Percentiles rank a stretch among this genome's conserved stretches.
Conservation (phyloP, 257 asterid genomes). For the Ocimum tenuiflorum region DNA sequence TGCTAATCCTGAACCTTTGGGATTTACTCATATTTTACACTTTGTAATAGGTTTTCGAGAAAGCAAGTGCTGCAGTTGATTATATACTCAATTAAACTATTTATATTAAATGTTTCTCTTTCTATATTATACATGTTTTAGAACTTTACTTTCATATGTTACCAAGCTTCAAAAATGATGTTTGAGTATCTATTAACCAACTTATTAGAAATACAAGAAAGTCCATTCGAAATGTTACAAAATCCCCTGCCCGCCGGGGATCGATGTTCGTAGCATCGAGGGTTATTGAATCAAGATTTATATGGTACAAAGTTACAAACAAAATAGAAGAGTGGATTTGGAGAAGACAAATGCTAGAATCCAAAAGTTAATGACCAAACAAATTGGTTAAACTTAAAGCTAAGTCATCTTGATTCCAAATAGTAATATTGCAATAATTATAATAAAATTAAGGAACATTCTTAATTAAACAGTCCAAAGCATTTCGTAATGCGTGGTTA, state of each 20-base stretch:
- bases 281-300: no score
- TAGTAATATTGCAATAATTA: background rate
- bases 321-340: slow-evolving; percentile 17
- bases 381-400: slow-evolving; percentile 5
- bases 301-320: background rate
- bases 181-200: no score
- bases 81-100: slow-evolving; percentile 1
- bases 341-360: slow-evolving; percentile 24
- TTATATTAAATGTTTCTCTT: no score
- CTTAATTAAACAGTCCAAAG: background rate
- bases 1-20: slow-evolving; percentile 36
- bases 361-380: slow-evolving; percentile 12
- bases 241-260: no score
- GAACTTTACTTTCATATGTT: no score
- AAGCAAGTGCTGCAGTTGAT: slow-evolving; percentile 58
- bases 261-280: no score
- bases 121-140: no score
- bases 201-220: no score
- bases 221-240: no score
- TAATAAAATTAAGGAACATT: background rate
- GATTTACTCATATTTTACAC: slow-evolving; percentile 16
- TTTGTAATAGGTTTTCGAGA: slow-evolving; percentile 32
- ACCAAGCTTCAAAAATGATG: background rate
- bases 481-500: background rate
- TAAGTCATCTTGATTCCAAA: slow-evolving; percentile 6